These are phyloP conservation scores for Phytophthora tubulina DNA, from an alignment of 352 stramenopile genomes.

Conservation along the genomic window DNA sequence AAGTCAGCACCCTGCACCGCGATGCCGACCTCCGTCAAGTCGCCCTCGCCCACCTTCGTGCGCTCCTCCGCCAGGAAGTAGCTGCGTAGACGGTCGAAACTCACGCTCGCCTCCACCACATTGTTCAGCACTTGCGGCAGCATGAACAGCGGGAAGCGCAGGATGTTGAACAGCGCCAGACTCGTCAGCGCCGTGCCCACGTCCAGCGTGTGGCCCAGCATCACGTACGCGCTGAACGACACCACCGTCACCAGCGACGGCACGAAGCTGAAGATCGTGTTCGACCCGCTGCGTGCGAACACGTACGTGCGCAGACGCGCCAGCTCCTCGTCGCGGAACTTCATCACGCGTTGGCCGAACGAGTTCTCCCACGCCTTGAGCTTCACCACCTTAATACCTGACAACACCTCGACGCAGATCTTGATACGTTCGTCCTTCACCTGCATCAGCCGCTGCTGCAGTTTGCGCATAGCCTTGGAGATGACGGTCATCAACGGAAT, in stretches of 20 bases:
- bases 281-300: conserved; percentile 50
- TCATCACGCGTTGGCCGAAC: conserved; percentile 67
- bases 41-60: conserved; percentile 74
- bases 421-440: conserved; percentile 94
- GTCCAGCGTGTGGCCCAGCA: conserved; percentile 68
- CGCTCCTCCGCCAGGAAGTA: conserved; percentile 81
- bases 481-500: conserved; percentile 93
- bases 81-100: conserved; percentile 62
- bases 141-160: conserved; percentile 88
- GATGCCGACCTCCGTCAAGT: conserved; percentile 78
- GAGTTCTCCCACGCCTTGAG: conserved; percentile 62
- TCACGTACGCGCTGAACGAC: conserved; percentile 62
- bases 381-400: conserved; percentile 69
- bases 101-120: conserved; percentile 41
- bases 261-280: conserved; percentile 68
- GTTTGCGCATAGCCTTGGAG: conserved; percentile 84
- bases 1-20: conserved; percentile 68
- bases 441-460: conserved; percentile 90
- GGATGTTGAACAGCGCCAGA: conserved; percentile 68
- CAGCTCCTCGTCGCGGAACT: conserved; percentile 85
- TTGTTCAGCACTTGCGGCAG: conserved; percentile 42
- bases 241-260: conserved; percentile 62
- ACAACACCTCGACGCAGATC: conserved; percentile 78
- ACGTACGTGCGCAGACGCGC: conserved; percentile 71
- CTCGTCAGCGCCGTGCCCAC: conserved; percentile 63